A percentile compares a stretch with the other conserved stretches of the same genome.
phyloP scores from a whole-genome alignment of 2,329 filamentous ascomycete species.

The Ophiostoma ips region DNA sequence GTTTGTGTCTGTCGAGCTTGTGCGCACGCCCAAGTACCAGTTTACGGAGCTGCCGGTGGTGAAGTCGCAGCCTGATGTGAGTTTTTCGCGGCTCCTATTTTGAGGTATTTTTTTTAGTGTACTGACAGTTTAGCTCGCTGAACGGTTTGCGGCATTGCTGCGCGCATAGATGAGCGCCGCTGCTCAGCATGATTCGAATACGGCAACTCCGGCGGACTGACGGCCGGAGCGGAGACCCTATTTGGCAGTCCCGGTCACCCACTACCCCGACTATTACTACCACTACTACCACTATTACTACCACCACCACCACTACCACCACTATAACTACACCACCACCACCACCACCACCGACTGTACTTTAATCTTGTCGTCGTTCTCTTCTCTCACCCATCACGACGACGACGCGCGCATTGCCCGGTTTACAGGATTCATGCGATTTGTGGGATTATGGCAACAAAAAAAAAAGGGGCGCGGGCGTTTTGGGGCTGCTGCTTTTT shows the following conservation, averaged over 20 bases:
- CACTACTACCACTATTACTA: no score
- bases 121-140: slow-evolving; percentile 33
- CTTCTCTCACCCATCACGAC: background rate
- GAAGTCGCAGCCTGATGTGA: slow-evolving; percentile 56
- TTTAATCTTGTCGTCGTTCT: no score
- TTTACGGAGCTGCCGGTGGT: slow-evolving; percentile 92
- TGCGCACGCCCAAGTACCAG: slow-evolving; percentile 80
- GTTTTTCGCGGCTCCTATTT: background rate
- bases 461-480: background rate
- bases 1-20: slow-evolving; percentile 72
- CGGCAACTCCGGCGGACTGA: no score
- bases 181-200: no score
- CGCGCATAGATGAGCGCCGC: no score
- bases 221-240: no score
- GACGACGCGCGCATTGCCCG: background rate
- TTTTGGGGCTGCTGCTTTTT: background rate
- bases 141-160: slow-evolving; percentile 19
- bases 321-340: no score
- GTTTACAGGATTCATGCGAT: background rate
- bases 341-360: no score
- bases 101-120: no score
- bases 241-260: no score
- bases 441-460: background rate
- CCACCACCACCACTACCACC: no score
- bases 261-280: no score